Evolutionary conservation across 148 eudicot species (phyloP), one percentile per base, ranked within the genome.

Genomic region (Vaccinium myrtillus): DNA sequence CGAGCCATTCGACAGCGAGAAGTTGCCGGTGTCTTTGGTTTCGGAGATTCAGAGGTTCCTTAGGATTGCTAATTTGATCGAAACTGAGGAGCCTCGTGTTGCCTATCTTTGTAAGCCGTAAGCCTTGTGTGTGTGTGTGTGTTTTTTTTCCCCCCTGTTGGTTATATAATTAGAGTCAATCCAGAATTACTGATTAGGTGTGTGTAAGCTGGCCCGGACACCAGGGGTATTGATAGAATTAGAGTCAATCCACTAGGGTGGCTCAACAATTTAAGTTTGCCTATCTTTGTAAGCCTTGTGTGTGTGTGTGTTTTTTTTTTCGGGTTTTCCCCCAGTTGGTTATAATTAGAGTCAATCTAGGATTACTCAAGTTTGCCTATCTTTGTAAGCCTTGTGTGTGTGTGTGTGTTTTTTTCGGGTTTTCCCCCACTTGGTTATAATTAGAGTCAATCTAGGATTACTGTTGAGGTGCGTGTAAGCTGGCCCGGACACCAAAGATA

Each of bases 1-100:
- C 0, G 95, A 95, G 83, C 95, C 92, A 19, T 96, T 96, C 79
- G 99, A 96, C 65, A 94, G 98, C 83, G 99, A 96, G 91, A 94
- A 93, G 77, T 79, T 96, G 84, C 99, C 99, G 0, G 92, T 93
- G 6, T 88, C 93, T 15, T 82, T 97, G 91, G 94, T 90, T 13
- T 90, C 97, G 1, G 96, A 89, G 75, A 94, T 95, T 86, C 95
- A 94, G 69, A 91, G 91, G 58, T 94, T 95, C 85, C 93, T 97
- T 81, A 93, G 99, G 61, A 95, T 95, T 74, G 95, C 99, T 0
- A 97, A 97, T 88, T 89, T 87, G 89, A 93, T 97, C 76, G 95
- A 97, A 58, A 16, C 23, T 23, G 93, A 95, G 55, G 96, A 95
- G 87, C 98, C 99, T 86, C 98, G 98, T 80, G 96, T 93, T n/a